Conservation (phyloP, 1,284 basidiomycete species). For the Sanghuangporus weigelae region DNA sequence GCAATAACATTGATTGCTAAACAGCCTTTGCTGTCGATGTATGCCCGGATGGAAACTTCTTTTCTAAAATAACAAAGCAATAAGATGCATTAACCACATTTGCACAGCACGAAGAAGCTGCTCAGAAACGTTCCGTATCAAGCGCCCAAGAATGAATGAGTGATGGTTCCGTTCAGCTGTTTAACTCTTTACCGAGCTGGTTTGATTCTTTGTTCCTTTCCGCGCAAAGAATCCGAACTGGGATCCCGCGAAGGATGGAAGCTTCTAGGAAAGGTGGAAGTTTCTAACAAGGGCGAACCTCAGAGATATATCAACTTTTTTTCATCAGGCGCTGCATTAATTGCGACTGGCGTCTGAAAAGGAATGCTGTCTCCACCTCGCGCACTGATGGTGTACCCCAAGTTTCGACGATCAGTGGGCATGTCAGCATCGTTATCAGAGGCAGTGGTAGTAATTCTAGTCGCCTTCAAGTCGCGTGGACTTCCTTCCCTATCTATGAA, state of each 20-base stretch:
- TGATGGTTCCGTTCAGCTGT: neutral
- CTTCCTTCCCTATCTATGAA: too few relatives aligned
- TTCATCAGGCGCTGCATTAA: too few relatives aligned
- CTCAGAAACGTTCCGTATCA: neutral
- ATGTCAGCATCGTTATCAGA: neutral
- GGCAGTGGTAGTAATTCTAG: neutral
- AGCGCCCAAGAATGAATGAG: neutral
- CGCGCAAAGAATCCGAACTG: neutral
- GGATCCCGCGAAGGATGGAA: neutral
- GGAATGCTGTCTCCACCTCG: too few relatives aligned
- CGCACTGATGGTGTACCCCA: too few relatives aligned
- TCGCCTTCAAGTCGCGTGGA: too few relatives aligned
- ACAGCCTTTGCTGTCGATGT: too few relatives aligned
- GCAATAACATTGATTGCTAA: too few relatives aligned
- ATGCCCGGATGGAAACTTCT: too few relatives aligned
- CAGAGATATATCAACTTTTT: neutral
- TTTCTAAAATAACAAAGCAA: too few relatives aligned
- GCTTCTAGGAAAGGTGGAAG: neutral
- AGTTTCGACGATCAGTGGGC: too few relatives aligned
- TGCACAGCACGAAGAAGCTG: neutral
- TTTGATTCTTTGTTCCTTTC: neutral
- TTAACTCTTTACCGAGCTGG: neutral
- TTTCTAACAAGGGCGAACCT: conserved; percentile 1
- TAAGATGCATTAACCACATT: neutral
- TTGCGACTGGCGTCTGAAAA: too few relatives aligned